Evolutionary conservation across 441 rosid genomes (phyloP), one percentile per base, ranked within the genome.

Genomic region (Aleurites moluccanus): DNA sequence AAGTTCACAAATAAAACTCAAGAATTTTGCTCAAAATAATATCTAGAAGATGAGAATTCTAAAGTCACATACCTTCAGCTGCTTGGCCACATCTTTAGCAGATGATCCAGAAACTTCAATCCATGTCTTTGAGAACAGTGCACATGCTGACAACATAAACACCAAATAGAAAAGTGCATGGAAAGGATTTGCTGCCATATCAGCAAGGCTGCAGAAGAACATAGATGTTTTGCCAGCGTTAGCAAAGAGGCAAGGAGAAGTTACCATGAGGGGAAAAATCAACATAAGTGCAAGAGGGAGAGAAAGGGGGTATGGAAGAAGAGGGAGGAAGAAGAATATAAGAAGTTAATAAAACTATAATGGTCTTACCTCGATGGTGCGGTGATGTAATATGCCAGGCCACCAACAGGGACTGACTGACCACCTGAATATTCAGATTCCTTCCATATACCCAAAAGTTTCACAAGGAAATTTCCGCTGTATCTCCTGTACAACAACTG

Each of bases 21-120:
- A 55, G 11, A 55, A 53, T 9, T 69, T 10, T 35, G 15, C 25
- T 30, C 13, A n/a, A 11, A 23, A 55, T 30, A 6, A 11, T 10
- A 60, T 56, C 18, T 20, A 45, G 3, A 55, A 55, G 0, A 55
- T 20, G 27, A 55, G 21, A 20, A 3, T 55, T 55, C 25, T 55
- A 55, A 4, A 14, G 4, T 10, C 30, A 35, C 53, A 72, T 84
- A 87, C 95, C 97, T 87, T 90, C 68, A 92, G 91, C 85, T 92
- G 96, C 88, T 88, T 92, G 52, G 97, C 97, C 59, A 92, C 98
- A 73, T 92, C 97, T 75, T 70, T 86, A 7, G 98, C 98, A 70
- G 96, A 89, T 59, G 98, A 94, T n/a, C 97, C 93, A 52, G 94
- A 94, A 77, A 94, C 97, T 79, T 94, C 97, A 80, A 94, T 92